phyloP scores from a whole-genome alignment of 345 rosid genomes.

The Syzygium grande region DNA sequence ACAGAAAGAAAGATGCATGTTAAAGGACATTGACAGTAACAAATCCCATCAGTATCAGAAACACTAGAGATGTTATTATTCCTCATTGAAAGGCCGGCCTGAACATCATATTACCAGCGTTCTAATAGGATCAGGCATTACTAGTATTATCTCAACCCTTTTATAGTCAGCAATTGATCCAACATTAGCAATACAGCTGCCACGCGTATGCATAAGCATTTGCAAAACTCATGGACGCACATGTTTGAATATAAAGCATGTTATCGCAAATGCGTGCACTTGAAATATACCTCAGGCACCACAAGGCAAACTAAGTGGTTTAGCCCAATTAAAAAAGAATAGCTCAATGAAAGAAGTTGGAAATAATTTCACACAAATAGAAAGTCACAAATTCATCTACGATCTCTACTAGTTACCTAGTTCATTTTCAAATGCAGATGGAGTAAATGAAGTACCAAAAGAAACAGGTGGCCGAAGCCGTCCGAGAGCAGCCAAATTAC shows the following conservation, averaged over 20 bases:
- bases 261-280: not conserved
- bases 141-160: not conserved
- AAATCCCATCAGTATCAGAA: not conserved
- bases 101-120: not conserved
- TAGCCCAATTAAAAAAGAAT: not conserved
- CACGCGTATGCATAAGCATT: not conserved
- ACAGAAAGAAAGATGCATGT: not conserved
- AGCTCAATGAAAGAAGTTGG: not conserved
- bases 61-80: not conserved
- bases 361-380: not conserved
- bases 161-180: not conserved
- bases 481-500: constrained; percentile 33
- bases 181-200: not conserved
- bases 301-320: not conserved
- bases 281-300: not conserved
- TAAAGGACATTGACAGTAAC: not conserved
- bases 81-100: not conserved
- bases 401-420: constrained; percentile 13
- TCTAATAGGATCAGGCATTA: not conserved
- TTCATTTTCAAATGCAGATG: constrained; percentile 4
- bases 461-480: constrained; percentile 16
- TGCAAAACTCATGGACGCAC: not conserved
- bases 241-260: not conserved
- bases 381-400: not conserved
- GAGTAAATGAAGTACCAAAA: constrained; percentile 8